Conservation (phyloP, 1,284 basidiomycete genomes). For the Melanopsichium pennsylvanicum region DNA sequence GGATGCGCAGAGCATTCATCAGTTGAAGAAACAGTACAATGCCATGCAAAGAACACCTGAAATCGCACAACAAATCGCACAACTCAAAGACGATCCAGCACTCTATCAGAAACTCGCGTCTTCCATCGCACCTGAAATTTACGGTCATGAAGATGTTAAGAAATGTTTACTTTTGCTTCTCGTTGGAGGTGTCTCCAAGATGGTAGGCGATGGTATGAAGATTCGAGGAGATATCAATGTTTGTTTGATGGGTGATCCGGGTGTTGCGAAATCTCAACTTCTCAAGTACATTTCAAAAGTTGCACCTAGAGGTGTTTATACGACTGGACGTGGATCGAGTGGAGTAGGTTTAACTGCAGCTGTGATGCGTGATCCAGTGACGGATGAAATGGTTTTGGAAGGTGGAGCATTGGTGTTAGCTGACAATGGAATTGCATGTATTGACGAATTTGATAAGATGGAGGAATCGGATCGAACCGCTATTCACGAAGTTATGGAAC, state of each 20-base stretch:
- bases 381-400: constrained; percentile 99
- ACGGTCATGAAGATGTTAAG: constrained; percentile 97
- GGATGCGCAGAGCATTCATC: constrained; percentile 87
- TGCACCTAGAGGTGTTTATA: constrained; percentile 96
- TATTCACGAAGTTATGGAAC: constrained; percentile 99
- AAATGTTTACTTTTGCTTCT: constrained; percentile 93
- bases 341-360: constrained; percentile 98
- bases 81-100: constrained; percentile 76
- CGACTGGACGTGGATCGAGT: constrained; percentile 95
- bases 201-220: constrained; percentile 96
- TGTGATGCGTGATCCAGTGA: constrained; percentile 98
- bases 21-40: constrained; percentile 96
- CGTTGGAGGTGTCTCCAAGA: constrained; percentile 94
- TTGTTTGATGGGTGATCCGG: constrained; percentile 99
- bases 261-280: constrained; percentile 98
- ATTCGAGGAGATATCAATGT: constrained; percentile 98
- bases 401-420: constrained; percentile 97
- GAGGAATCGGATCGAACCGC: constrained; percentile 96
- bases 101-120: constrained; percentile 82
- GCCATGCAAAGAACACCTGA: constrained; percentile 91
- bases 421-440: constrained; percentile 99
- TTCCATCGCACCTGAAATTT: constrained; percentile 95
- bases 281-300: constrained; percentile 99
- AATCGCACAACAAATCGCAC: constrained; percentile 76
- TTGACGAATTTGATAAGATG: constrained; percentile 99